Evolutionary conservation across 225 moss, liverwort and hornwort species (phyloP).

Genomic region (Sphagnum contortum): DNA sequence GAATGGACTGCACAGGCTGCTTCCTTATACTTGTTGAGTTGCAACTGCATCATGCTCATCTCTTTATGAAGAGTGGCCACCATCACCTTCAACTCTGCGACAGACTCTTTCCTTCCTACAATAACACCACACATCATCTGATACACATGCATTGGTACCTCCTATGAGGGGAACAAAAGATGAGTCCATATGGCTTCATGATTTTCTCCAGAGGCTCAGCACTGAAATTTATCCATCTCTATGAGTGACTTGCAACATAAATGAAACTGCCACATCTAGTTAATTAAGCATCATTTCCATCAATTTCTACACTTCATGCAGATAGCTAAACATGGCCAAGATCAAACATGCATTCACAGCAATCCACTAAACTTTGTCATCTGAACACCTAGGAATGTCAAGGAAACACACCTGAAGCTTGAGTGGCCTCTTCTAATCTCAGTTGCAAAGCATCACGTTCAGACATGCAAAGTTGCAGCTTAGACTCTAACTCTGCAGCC

Average conservation of each 20-base stretch:
- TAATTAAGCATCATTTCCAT: too few species aligned
- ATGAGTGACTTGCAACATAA: too few species aligned
- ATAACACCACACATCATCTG: neutral
- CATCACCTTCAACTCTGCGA: conserved; percentile 95
- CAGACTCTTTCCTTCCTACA: conserved; percentile 38
- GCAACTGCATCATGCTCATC: conserved; percentile 96
- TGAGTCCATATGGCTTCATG: too few species aligned
- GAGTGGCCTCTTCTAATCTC: conserved; percentile 66
- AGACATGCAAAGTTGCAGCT: conserved; percentile 79
- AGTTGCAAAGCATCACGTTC: conserved; percentile 81
- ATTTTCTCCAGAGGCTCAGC: too few species aligned
- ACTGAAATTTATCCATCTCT: too few species aligned
- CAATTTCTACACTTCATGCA: too few species aligned
- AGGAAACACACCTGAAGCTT: conserved; percentile 50
- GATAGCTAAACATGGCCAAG: neutral
- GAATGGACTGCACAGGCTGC: conserved; percentile 76
- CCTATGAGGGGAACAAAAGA: too few species aligned
- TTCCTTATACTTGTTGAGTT: conserved; percentile 82
- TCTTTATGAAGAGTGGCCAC: conserved; percentile 94
- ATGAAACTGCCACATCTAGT: too few species aligned
- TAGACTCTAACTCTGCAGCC: conserved; percentile 72
- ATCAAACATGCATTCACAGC: neutral
- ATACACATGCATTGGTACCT: conserved; percentile 5
- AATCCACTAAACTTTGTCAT: neutral
- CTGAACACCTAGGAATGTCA: conserved; percentile 1